Evolutionary conservation across 805 yeast species (phyloP).

Genomic region (Candida broadrunensis): DNA sequence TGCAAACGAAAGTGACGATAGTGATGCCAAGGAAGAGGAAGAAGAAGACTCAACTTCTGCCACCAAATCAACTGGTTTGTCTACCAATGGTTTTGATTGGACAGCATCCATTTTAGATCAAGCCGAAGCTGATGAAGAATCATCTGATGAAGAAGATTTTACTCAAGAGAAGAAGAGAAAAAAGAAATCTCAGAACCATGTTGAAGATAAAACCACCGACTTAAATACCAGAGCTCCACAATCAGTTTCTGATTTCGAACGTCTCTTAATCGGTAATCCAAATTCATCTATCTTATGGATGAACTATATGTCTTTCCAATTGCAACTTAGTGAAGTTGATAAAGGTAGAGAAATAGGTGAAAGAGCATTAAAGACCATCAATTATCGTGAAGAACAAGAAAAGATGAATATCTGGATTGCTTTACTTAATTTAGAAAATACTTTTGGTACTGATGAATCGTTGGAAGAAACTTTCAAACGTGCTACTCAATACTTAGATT

Average conservation of each 20-base stretch:
- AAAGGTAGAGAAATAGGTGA: constrained; percentile 92
- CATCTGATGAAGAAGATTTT: constrained; percentile 57
- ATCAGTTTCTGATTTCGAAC: constrained; percentile 87
- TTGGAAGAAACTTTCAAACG: constrained; percentile 78
- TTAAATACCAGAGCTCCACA: constrained; percentile 85
- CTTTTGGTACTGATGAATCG: constrained; percentile 84
- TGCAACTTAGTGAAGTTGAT: constrained; percentile 90
- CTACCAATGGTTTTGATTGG: constrained; percentile 94
- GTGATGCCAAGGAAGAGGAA: constrained; percentile 17
- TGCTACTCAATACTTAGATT: constrained; percentile 89
- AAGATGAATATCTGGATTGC: constrained; percentile 96
- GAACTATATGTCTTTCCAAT: constrained; percentile 97
- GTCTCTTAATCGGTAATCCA: constrained; percentile 87
- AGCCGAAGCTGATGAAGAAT: constrained; percentile 55
- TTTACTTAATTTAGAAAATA: constrained; percentile 84
- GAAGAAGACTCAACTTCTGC: constrained; percentile 22
- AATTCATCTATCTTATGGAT: constrained; percentile 94
- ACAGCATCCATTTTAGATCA: constrained; percentile 86
- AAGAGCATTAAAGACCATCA: constrained; percentile 87
- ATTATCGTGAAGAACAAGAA: constrained; percentile 88
- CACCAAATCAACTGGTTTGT: constrained; percentile 51
- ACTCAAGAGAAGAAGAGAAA: constrained; percentile 48
- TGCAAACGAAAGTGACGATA: constrained; percentile 22
- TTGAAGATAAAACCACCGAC: constrained; percentile 82
- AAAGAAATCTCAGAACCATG: constrained; percentile 47